Base-by-base conservation (phyloP, 2,329 filamentous ascomycete species). In the Fusarium verticillioides region DNA sequence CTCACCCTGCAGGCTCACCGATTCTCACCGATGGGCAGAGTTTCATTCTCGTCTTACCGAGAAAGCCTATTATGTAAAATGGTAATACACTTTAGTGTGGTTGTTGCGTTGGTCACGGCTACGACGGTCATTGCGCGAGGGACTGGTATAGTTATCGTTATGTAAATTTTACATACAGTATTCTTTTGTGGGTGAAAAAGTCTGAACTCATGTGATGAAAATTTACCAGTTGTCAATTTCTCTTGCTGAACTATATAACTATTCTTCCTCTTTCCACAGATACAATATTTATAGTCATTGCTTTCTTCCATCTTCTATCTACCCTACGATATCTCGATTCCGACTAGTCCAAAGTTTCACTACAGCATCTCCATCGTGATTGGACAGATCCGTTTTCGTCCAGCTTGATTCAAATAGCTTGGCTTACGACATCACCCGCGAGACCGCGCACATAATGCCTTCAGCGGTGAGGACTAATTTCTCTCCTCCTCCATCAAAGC, bases 361-460 rank as follows among this genome's bases (percentile, higher is more conserved):
- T 30, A 30, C 32, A 23, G 23, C 18, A 15, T 34, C 56, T 59
- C 15, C 23, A 49, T 50, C 21, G 43, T 36, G n/a, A 59, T 50
- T 50, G 56, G 56, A 30, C 23, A 32, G 16, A 23, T 32, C 23
- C 54, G 30, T 49, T 49, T 28, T 44, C 39, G 53, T 57, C 21
- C 37, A 44, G 18, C 63, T 36, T 23, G 43, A 34, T 37, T 7
- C 49, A 21, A 36, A 58, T 19, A 28, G 19, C 68, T 71, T 67
- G 56, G 69, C 69, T 71, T 40, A 68, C 69, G 69, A 68, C 68
- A 71, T 70, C 60, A 34, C 40, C 44, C 68, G 21, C 37, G 44
- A 44, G 44, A 26, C 26, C 26, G 26, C 44, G 37, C 28, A 59
- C 15, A 50, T 50, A 52, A 60, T 53, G 44, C 44, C 44, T 46